phyloP scores from a whole-genome alignment of 2,329 filamentous ascomycete genomes.

The Sporothrix euskadiensis region DNA sequence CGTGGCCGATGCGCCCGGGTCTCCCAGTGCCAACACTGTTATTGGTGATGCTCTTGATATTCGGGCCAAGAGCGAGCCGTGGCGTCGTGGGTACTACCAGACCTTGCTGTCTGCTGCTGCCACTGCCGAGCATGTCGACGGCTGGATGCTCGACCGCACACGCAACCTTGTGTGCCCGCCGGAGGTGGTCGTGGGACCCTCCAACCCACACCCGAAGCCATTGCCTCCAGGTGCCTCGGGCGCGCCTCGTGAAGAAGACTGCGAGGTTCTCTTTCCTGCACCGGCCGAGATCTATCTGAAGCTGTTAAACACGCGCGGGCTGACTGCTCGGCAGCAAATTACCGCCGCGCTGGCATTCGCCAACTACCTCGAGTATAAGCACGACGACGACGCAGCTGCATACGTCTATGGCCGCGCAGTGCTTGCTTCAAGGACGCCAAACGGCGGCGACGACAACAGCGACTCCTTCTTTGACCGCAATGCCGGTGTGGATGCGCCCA shows the following conservation, averaged over 20 bases:
- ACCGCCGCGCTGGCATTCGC: constrained; percentile 82
- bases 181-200: constrained; percentile 75
- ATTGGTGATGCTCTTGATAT: constrained; percentile 59
- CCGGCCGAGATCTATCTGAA: constrained; percentile 80
- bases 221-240: constrained; percentile 63
- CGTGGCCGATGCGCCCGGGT: neutral
- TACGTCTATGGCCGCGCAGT: constrained; percentile 29
- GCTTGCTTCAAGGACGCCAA: constrained; percentile 11
- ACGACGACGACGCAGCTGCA: constrained; percentile 36
- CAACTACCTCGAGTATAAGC: constrained; percentile 80
- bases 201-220: constrained; percentile 77
- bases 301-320: constrained; percentile 76
- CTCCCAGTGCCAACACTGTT: neutral
- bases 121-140: constrained; percentile 78
- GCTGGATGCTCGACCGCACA: constrained; percentile 70
- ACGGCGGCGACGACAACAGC: neutral
- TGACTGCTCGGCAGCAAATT: constrained; percentile 74
- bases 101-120: constrained; percentile 74
- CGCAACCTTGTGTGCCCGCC: constrained; percentile 67
- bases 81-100: constrained; percentile 84
- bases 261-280: constrained; percentile 64
- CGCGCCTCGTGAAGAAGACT: constrained; percentile 73
- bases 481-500: neutral
- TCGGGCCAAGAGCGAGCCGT: constrained; percentile 73
- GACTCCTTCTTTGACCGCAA: constrained; percentile 20